Percentiles rank a stretch among this genome's conserved stretches.
phyloP scores from a whole-genome alignment of 306 rosid species.

The Phaseolus lunatus region DNA sequence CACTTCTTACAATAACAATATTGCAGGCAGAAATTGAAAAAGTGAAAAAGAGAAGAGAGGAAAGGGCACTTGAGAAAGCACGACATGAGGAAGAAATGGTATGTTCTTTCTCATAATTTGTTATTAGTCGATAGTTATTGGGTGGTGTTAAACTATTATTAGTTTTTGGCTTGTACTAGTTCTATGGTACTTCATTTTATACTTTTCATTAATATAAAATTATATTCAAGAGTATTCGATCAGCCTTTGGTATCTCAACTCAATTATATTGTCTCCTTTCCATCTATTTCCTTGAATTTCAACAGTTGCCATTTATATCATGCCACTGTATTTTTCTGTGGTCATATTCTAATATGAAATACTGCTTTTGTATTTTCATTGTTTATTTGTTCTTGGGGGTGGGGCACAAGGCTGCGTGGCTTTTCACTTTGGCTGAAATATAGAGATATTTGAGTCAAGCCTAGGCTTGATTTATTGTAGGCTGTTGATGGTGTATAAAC shows the following conservation, averaged over 20 bases:
- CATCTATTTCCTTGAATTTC: conserved; percentile 22
- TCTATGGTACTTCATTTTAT: not conserved
- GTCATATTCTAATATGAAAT: conserved; percentile 22
- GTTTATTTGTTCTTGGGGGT: not conserved
- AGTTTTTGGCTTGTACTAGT: conserved; percentile 16
- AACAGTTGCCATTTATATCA: conserved; percentile 28
- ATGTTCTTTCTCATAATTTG: conserved; percentile 42
- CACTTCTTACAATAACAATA: conserved; percentile 8
- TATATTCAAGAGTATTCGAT: conserved; percentile 7
- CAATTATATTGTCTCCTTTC: conserved; percentile 12
- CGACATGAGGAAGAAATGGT: conserved; percentile 99
- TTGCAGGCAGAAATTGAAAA: conserved; percentile 95
- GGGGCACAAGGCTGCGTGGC: not conserved
- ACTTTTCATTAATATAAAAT: not conserved
- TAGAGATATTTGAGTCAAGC: conserved; percentile 22
- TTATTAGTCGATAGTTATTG: conserved; percentile 12
- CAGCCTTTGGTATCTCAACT: conserved; percentile 10
- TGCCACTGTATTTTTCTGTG: not conserved
- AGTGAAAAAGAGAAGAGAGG: conserved; percentile 98
- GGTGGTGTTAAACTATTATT: conserved; percentile 2
- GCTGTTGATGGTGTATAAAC: not conserved
- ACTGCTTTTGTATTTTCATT: not conserved
- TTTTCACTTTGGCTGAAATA: conserved; percentile 22
- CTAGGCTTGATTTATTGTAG: conserved; percentile 21
- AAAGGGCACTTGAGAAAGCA: conserved; percentile 96